Conservation (phyloP, 495 filamentous ascomycete species). For the Saxophila tyrrhenica region DNA sequence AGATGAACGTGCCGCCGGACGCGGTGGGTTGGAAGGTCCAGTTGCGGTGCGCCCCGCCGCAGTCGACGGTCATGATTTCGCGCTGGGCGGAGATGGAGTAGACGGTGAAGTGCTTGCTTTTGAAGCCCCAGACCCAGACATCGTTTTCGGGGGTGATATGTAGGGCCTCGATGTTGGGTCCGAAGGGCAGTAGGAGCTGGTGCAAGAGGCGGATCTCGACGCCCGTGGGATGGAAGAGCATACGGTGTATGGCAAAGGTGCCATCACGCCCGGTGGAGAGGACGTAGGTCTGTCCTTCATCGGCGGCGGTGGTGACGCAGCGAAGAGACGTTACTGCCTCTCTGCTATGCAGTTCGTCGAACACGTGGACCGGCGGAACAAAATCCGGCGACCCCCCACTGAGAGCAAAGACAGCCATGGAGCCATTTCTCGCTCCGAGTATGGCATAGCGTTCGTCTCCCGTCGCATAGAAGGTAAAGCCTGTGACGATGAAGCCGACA, state of each 20-base stretch:
- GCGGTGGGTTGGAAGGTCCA: slow-evolving; percentile 48
- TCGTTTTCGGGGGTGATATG: slow-evolving; percentile 40
- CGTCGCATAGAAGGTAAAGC: neutral
- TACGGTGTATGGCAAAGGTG: slow-evolving; percentile 46
- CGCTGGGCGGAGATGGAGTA: slow-evolving; percentile 59
- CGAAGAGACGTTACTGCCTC: slow-evolving; percentile 61
- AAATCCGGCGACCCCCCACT: neutral
- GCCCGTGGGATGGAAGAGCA: slow-evolving; percentile 18
- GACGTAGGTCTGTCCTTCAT: slow-evolving; percentile 30
- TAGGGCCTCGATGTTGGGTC: slow-evolving; percentile 55
- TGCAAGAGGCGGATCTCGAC: slow-evolving; percentile 36
- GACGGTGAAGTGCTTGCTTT: slow-evolving; percentile 61
- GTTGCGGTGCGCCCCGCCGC: slow-evolving; percentile 69
- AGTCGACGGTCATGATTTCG: slow-evolving; percentile 58
- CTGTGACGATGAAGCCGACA: neutral
- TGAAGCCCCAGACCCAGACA: slow-evolving; percentile 71
- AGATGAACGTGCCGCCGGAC: slow-evolving; percentile 36
- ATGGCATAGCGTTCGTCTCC: neutral
- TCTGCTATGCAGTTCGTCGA: slow-evolving; percentile 37
- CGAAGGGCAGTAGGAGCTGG: slow-evolving; percentile 47
- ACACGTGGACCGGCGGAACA: neutral
- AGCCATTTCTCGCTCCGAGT: neutral
- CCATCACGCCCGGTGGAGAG: slow-evolving; percentile 68
- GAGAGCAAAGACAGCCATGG: neutral
- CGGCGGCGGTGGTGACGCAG: slow-evolving; percentile 18